Percentiles rank a stretch among this genome's conserved stretches.
These are phyloP conservation scores for Chlorella sp. DNA, from an alignment of 139 green algal species.

Conservation along the genomic window DNA sequence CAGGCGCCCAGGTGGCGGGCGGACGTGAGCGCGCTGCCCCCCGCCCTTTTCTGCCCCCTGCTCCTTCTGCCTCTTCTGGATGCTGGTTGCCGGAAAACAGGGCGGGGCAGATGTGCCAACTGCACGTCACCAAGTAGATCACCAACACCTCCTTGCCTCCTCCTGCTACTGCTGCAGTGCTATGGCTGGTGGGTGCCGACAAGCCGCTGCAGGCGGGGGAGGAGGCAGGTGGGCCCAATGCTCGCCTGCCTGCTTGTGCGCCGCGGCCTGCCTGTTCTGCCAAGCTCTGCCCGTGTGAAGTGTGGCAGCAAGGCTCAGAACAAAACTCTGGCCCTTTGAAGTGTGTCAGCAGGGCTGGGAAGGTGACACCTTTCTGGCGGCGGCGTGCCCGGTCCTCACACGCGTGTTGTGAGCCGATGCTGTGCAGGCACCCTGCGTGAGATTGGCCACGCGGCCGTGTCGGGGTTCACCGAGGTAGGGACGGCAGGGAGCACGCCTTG, in stretches of 20 bases:
- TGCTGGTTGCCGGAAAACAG: not conserved
- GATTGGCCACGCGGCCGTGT: constrained; percentile 7
- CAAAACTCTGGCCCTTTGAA: too few species aligned
- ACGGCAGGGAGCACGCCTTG: not conserved
- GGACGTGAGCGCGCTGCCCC: not conserved
- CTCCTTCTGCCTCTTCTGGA: not conserved
- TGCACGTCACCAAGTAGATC: not conserved
- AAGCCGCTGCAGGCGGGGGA: constrained; percentile 26
- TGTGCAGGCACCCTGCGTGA: constrained; percentile 30
- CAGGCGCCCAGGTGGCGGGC: constrained; percentile 31
- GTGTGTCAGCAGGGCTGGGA: too few species aligned
- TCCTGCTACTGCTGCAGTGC: not conserved
- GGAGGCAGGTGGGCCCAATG: not conserved
- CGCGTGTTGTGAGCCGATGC: not conserved
- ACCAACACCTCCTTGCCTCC: not conserved
- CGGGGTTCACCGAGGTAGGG: constrained; percentile 20
- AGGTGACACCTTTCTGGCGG: too few species aligned
- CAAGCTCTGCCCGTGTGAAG: not conserved
- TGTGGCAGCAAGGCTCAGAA: too few species aligned
- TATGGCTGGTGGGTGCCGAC: constrained; percentile 33
- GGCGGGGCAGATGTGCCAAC: not conserved
- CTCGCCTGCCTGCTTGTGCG: not conserved
- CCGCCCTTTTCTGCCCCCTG: not conserved
- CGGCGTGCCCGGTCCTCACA: not conserved
- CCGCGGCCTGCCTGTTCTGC: not conserved